These are phyloP conservation scores for Ceratocystiopsis brevicomis DNA, from an alignment of 2,329 filamentous ascomycete genomes.

Conservation along the genomic window DNA sequence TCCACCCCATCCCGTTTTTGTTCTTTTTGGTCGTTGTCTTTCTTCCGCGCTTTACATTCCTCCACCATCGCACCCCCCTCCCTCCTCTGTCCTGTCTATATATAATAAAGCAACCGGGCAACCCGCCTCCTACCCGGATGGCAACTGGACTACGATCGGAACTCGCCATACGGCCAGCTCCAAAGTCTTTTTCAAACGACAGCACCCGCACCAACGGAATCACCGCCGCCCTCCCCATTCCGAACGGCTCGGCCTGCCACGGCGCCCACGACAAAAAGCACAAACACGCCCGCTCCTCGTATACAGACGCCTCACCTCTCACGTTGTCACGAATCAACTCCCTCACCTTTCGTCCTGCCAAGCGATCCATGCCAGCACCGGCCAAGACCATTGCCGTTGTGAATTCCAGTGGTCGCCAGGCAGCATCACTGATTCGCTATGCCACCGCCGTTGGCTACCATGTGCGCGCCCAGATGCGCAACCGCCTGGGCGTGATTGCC, in stretches of 20 bases:
- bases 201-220: too few species aligned
- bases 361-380: conserved; percentile 37
- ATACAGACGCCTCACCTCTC: conserved; percentile 39
- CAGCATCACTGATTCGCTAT: conserved; percentile 84
- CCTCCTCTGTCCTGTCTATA: neutral
- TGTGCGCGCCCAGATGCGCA: conserved; percentile 80
- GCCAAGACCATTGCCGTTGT: conserved; percentile 82
- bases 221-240: conserved; percentile 1
- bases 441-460: conserved; percentile 85
- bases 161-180: conserved; percentile 12
- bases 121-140: conserved; percentile 3
- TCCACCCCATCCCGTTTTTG: too few species aligned
- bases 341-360: conserved; percentile 39
- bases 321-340: conserved; percentile 35
- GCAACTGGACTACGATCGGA: conserved; percentile 9
- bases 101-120: neutral
- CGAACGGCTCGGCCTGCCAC: conserved; percentile 2
- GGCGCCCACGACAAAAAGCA: conserved; percentile 22
- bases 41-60: too few species aligned
- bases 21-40: too few species aligned
- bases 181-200: neutral
- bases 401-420: conserved; percentile 89
- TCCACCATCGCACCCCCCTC: neutral
- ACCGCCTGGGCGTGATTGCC: conserved; percentile 70
- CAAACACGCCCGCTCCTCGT: conserved; percentile 43